phyloP scores from a whole-genome alignment of 495 filamentous ascomycete genomes.

The Chaetomium tenue region DNA sequence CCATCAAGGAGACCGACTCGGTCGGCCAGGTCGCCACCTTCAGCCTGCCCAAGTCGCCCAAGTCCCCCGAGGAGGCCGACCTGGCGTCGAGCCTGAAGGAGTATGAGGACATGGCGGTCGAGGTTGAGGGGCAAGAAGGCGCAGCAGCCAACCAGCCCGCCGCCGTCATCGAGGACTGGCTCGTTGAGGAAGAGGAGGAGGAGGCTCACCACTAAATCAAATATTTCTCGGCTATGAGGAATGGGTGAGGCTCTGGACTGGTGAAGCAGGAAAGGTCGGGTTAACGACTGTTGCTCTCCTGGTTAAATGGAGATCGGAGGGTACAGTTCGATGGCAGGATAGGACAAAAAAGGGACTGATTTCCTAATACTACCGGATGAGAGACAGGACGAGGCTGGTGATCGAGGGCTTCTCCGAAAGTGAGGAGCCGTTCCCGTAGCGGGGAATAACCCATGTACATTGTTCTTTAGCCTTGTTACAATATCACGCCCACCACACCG shows the following conservation, averaged over 20 bases:
- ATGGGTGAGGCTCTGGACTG: not conserved
- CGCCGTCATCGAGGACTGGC: constrained; percentile 49
- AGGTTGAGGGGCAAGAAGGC: constrained; percentile 83
- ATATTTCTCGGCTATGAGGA: not conserved
- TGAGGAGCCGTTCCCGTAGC: constrained; percentile 30
- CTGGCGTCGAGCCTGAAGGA: constrained; percentile 84
- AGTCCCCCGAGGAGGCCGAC: constrained; percentile 87
- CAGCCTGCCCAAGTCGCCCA: constrained; percentile 69
- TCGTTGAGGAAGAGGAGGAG: constrained; percentile 51
- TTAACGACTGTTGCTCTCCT: not conserved
- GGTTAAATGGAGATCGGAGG: not conserved
- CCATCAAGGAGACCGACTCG: constrained; percentile 79
- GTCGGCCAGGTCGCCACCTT: constrained; percentile 92
- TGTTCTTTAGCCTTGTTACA: constrained; percentile 36
- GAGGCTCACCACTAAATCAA: constrained; percentile 42
- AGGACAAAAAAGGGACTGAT: constrained; percentile 3
- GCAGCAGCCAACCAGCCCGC: constrained; percentile 35
- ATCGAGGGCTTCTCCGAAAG: not conserved
- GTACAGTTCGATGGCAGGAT: not conserved
- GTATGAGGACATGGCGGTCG: constrained; percentile 89
- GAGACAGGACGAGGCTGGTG: not conserved
- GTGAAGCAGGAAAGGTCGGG: not conserved
- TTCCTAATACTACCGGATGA: not conserved
- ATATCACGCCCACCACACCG: constrained; percentile 24
- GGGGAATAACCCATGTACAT: constrained; percentile 48